A percentile compares a stretch with the other conserved stretches of the same genome.
phyloP scores from a whole-genome alignment of 805 yeast species.

The Huiozyma naganishii region DNA sequence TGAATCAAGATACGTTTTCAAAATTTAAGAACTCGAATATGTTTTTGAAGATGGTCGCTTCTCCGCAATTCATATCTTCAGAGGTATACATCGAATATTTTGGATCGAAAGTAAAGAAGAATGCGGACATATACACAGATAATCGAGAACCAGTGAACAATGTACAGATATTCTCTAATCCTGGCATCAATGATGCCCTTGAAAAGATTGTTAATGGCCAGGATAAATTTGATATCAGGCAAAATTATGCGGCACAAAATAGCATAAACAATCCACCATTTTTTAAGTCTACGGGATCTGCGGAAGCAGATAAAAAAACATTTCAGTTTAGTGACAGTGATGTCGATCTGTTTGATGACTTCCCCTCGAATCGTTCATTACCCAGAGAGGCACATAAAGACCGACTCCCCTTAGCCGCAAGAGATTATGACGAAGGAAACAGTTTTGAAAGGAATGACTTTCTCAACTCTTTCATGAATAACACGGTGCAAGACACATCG shows the following conservation, averaged over 20 bases:
- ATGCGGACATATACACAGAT: conserved; percentile 7
- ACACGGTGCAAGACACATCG: conserved; percentile 3
- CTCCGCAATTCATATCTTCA: conserved; percentile 28
- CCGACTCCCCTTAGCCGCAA: too few relatives aligned
- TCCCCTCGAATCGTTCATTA: too few relatives aligned
- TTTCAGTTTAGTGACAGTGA: too few relatives aligned
- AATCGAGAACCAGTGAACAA: neutral
- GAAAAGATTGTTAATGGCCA: conserved; percentile 21
- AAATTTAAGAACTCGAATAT: conserved; percentile 50
- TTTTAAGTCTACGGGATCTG: too few relatives aligned
- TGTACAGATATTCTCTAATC: conserved; percentile 12
- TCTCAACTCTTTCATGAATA: neutral
- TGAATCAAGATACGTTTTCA: conserved; percentile 47
- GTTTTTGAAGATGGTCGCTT: conserved; percentile 43
- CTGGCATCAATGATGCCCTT: conserved; percentile 27
- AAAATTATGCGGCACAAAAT: neutral
- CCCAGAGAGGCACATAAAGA: too few relatives aligned
- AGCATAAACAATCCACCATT: neutral
- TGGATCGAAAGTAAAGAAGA: conserved; percentile 10
- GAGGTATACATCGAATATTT: conserved; percentile 16
- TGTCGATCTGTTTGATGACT: neutral
- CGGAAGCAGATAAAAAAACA: too few relatives aligned
- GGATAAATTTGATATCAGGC: conserved; percentile 2
- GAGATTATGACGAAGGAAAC: neutral
- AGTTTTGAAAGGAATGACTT: neutral